Evolutionary conservation across 176 grass and related monocot species (phyloP).

Genomic region (Oryza longistaminata): DNA sequence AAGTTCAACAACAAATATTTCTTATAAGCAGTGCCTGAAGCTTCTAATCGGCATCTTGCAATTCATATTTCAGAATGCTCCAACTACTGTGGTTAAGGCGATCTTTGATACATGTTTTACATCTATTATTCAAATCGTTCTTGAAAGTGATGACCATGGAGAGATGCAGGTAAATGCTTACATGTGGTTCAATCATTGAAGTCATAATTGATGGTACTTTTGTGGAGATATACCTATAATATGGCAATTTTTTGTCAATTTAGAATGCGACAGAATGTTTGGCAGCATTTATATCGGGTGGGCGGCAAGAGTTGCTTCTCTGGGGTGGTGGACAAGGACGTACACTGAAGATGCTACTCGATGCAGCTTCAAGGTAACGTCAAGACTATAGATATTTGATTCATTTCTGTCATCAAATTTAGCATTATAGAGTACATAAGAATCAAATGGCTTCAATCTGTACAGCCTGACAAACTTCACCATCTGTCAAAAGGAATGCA

Average conservation of each 20-base stretch:
- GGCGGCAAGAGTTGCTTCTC: conserved; percentile 75
- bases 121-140: conserved; percentile 75
- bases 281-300: conserved; percentile 80
- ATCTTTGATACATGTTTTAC: conserved; percentile 87
- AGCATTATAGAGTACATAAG: neutral
- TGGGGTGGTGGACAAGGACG: conserved; percentile 67
- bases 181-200: conserved; percentile 15
- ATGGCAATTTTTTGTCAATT: conserved; percentile 39
- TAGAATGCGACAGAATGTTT: conserved; percentile 99
- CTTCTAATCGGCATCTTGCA: conserved; percentile 25
- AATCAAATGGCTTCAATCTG: neutral
- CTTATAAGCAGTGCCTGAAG: neutral
- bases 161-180: conserved; percentile 83
- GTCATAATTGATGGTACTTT: conserved; percentile 21
- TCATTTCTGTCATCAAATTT: neutral
- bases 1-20: neutral
- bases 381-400: neutral
- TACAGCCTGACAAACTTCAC: neutral
- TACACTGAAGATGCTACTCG: conserved; percentile 80
- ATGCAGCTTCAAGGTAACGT: conserved; percentile 84
- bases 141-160: conserved; percentile 95
- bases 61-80: conserved; percentile 67
- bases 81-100: conserved; percentile 62
- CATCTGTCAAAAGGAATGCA: neutral
- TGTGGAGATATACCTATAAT: conserved; percentile 20